Conservation (phyloP, 768 basidiomycete genomes). For the Tremella fuciformis region DNA sequence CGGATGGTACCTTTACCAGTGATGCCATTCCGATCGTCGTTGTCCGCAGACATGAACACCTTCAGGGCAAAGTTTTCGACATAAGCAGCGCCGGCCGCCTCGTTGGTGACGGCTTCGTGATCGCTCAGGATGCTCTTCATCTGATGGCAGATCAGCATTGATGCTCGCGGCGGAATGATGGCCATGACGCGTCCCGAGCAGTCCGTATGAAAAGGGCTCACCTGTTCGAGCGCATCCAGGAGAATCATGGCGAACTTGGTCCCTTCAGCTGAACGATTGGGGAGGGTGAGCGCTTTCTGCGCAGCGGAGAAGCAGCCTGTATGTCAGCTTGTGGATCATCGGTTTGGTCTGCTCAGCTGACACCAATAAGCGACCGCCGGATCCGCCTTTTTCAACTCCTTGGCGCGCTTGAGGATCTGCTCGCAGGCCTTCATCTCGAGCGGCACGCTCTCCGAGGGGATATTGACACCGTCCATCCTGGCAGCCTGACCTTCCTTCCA, state of each 20-base stretch:
- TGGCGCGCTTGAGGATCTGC: constrained; percentile 83
- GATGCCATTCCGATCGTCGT: constrained; percentile 76
- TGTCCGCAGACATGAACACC: constrained; percentile 84
- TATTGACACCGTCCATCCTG: constrained; percentile 40
- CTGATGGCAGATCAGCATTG: constrained; percentile 32
- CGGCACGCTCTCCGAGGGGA: constrained; percentile 45
- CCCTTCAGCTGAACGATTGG: constrained; percentile 63
- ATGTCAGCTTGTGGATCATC: constrained; percentile 8
- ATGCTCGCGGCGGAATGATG: not conserved
- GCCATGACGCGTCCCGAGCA: not conserved
- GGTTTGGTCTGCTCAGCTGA: constrained; percentile 54
- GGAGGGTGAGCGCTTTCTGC: constrained; percentile 69
- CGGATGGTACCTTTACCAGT: constrained; percentile 84
- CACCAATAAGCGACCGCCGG: constrained; percentile 95
- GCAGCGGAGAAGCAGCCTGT: constrained; percentile 88
- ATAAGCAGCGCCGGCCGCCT: constrained; percentile 78
- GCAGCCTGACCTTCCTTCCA: not conserved
- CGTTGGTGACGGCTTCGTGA: constrained; percentile 77
- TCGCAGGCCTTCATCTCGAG: constrained; percentile 58
- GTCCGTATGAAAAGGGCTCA: constrained; percentile 35
- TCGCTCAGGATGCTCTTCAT: constrained; percentile 72
- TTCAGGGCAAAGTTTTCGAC: constrained; percentile 92
- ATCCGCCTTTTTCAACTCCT: constrained; percentile 77
- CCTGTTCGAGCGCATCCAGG: constrained; percentile 70
- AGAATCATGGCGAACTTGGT: constrained; percentile 70